phyloP scores from a whole-genome alignment of 345 rosid genomes.

The Syzygium oleosum region DNA sequence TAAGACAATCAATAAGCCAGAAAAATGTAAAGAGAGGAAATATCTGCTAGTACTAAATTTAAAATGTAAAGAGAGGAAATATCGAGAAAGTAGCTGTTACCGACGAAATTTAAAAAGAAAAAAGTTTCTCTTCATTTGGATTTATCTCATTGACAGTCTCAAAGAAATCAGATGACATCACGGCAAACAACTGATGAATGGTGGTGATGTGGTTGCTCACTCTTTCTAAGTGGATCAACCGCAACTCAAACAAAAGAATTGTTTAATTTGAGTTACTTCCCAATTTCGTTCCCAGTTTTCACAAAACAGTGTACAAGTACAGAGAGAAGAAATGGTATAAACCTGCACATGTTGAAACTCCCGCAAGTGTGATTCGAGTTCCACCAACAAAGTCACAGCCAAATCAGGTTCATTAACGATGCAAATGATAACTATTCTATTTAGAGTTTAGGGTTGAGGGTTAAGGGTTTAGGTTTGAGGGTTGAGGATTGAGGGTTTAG shows the following conservation, averaged over 20 bases:
- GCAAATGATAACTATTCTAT: no score
- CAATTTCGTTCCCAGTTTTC: neutral
- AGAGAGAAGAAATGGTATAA: neutral
- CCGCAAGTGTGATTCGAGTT: conserved; percentile 52
- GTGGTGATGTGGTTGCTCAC: conserved; percentile 37
- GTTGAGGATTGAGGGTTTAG: no score
- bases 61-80: neutral
- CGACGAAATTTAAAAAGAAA: neutral
- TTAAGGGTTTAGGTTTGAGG: no score
- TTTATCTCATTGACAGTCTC: conserved; percentile 49
- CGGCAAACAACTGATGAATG: conserved; percentile 57
- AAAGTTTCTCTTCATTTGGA: conserved; percentile 21
- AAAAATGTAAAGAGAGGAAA: neutral
- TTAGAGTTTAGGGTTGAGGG: no score
- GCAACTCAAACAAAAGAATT: conserved; percentile 14
- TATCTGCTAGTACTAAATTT: neutral
- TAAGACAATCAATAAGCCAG: neutral
- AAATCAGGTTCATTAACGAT: no score
- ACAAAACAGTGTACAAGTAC: neutral
- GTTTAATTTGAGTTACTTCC: neutral
- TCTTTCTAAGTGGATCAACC: conserved; percentile 66
- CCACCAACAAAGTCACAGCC: conserved; percentile 22
- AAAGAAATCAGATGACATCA: conserved; percentile 61
- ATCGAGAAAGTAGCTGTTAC: neutral
- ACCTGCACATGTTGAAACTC: conserved; percentile 86